Base-by-base conservation (phyloP, 2,329 filamentous ascomycete genomes). In the Fusarium anthophilum region DNA sequence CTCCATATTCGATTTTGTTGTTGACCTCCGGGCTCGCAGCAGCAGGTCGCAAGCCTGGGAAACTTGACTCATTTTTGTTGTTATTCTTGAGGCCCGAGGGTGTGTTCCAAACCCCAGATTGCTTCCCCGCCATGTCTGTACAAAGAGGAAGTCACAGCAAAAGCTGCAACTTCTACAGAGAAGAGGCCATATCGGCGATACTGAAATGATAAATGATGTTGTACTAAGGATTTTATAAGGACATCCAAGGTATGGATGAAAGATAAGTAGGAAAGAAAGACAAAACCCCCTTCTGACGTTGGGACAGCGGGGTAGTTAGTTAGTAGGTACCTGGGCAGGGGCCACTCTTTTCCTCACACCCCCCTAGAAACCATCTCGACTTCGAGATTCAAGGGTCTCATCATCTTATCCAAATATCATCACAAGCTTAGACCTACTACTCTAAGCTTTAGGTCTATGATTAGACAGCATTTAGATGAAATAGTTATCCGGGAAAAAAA, bases 1-100 rank as follows among this genome's bases (percentile, higher is more conserved):
- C 93, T 74, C 91, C 90, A 84, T 98, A 97, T 79, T 95, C 86
- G 22, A 88, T 88, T 76, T 85, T 89, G 57, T 83, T 79, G 48
- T 80, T 79, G 54, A 83, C 77, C 66, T 85, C 81, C 68, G 84
- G 80, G 76, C 83, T 83, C 66, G 81, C 79, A 73, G 84, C 81
- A 35, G 32, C 32, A 35, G 32, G 32, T 75, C 84, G 84, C 74
- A 89, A 84, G 70, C 86, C 87, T 66, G 88, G 86, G 75, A 88
- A 88, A 78, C 82, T 87, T 79, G 86, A 81, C 78, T 87, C 82
- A 81, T 86, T 53, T 20, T 26, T 81, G 73, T 84, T 83, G 54
- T 83, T 84, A 73, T 81, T 78, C 65, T 80, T 74, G 76, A 77
- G 79, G 75, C 83, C 83, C 72, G 80, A 78, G 75, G 85, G 83